Conservation (phyloP, 768 basidiomycete species). For the Boletellus emodensis region DNA sequence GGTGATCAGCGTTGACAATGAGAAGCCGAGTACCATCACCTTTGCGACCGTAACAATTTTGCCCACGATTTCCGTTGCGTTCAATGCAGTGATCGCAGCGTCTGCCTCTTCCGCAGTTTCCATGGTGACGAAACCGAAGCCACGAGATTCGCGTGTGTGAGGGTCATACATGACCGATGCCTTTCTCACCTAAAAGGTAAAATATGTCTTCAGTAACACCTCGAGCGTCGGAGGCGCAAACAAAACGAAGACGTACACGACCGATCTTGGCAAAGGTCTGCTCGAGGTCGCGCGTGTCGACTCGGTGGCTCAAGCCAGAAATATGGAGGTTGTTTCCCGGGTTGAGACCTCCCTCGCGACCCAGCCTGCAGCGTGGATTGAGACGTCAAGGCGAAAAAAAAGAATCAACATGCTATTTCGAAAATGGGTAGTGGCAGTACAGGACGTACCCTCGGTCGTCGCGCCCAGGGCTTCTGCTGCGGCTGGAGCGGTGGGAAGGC, state of each 20-base stretch:
- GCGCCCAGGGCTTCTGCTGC: slow-evolving; percentile 74
- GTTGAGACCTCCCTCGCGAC: slow-evolving; percentile 39
- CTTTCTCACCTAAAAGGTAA: slow-evolving; percentile 45
- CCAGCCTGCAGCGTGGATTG: slow-evolving; percentile 1
- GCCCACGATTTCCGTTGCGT: slow-evolving; percentile 82
- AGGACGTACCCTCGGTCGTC: slow-evolving; percentile 53
- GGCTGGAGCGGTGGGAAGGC: slow-evolving; percentile 61
- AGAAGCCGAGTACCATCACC: slow-evolving; percentile 28
- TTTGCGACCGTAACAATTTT: slow-evolving; percentile 88
- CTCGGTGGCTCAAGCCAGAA: slow-evolving; percentile 53
- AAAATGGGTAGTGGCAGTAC: not conserved
- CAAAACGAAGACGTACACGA: slow-evolving; percentile 46
- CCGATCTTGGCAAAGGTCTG: slow-evolving; percentile 86
- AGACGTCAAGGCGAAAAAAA: not conserved
- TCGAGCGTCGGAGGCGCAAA: not conserved
- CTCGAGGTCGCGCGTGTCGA: slow-evolving; percentile 86
- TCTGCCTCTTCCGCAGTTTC: slow-evolving; percentile 84
- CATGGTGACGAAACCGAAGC: slow-evolving; percentile 90
- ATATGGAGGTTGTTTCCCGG: slow-evolving; percentile 67
- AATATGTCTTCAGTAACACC: slow-evolving; percentile 1
- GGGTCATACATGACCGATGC: slow-evolving; percentile 72
- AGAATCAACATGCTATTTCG: not conserved
- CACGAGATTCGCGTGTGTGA: slow-evolving; percentile 67
- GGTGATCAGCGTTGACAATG: slow-evolving; percentile 2
- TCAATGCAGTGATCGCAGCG: slow-evolving; percentile 80